Base-by-base conservation (phyloP, 371 early-diverging fungal genomes). In the Mucor lusitanicus region DNA sequence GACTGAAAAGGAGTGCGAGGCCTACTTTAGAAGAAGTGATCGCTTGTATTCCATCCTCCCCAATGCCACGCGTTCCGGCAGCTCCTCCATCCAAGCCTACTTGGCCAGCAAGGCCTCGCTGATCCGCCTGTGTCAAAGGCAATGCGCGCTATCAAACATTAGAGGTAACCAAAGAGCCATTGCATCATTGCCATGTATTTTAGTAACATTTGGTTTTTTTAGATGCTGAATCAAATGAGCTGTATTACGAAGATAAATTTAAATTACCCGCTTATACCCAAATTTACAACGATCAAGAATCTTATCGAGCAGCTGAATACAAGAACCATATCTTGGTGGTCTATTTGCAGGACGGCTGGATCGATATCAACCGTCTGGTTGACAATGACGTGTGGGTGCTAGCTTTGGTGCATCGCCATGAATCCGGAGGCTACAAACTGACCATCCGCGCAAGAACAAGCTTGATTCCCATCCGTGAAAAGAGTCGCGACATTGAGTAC, bases 241-340 rank as follows among this genome's bases (percentile, higher is more conserved):
- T 73, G 48, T 73, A 69, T 48, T 32, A 59, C 53, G 63, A 73
- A 13, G 30, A 59, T 19, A 65, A 62, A 13, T 69, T 69, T 48
- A 63, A 65, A 23, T 30, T 63, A 23, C 69, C 73, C 46, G 68
- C 68, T 28, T 72, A 53, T 21, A 61, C 75, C 5, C 65, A 73
- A 50, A 55, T 64, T 15, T 66, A 62, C 27, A 46, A 64, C 58
- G 60, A 69, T 48, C 53, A 53, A 27, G 53, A 62, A 15, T 46
- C 66, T 9, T 73, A 73, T 13, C 50, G 37, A 19, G 19, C 42
- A 35, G 48, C 72, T 19, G 44, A 63, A 3, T 35, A 28, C 25
- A 74, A 67, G 80, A 81, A 77, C 39, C 74, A 84, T 64, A 80
- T 84, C 37, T 71, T 78, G n/a, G 67, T 80, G 4, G 75, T 81